phyloP scores from a whole-genome alignment of 805 yeast species.

The Candida montana region DNA sequence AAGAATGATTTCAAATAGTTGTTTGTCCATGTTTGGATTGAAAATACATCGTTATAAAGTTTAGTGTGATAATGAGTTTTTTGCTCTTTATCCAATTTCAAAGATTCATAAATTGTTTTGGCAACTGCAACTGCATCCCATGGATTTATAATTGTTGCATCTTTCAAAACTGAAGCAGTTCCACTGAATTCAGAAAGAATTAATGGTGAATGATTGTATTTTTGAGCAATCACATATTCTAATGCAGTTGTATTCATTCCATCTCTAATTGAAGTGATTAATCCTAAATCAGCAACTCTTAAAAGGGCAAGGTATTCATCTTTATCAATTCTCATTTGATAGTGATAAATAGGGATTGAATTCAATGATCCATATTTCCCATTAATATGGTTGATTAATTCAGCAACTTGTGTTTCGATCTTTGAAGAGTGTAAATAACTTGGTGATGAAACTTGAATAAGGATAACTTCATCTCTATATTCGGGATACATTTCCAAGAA shows the following conservation, averaged over 20 bases:
- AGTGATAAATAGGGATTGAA: conserved; percentile 85
- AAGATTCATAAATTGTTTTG: conserved; percentile 66
- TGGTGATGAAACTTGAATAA: conserved; percentile 90
- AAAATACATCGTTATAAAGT: conserved; percentile 60
- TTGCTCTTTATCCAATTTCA: conserved; percentile 46
- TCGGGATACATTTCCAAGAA: conserved; percentile 89
- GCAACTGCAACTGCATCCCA: conserved; percentile 97
- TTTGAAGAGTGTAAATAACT: conserved; percentile 42
- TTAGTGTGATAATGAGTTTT: conserved; percentile 43
- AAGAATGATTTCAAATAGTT: conserved; percentile 39
- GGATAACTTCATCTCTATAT: conserved; percentile 80
- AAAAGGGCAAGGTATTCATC: conserved; percentile 87
- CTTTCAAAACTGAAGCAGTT: conserved; percentile 62
- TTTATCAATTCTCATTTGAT: conserved; percentile 80
- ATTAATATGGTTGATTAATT: conserved; percentile 76
- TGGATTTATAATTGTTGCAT: conserved; percentile 85
- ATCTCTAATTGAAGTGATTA: conserved; percentile 88
- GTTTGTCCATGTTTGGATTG: conserved; percentile 78
- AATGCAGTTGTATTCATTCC: conserved; percentile 95
- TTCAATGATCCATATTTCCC: conserved; percentile 79
- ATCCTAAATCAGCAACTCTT: conserved; percentile 83
- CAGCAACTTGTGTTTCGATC: conserved; percentile 76
- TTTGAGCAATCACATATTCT: conserved; percentile 87
- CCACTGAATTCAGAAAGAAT: conserved; percentile 93
- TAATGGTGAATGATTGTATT: conserved; percentile 66